Conservation (phyloP, 2,329 filamentous ascomycete species). For the Colletotrichum magnum region DNA sequence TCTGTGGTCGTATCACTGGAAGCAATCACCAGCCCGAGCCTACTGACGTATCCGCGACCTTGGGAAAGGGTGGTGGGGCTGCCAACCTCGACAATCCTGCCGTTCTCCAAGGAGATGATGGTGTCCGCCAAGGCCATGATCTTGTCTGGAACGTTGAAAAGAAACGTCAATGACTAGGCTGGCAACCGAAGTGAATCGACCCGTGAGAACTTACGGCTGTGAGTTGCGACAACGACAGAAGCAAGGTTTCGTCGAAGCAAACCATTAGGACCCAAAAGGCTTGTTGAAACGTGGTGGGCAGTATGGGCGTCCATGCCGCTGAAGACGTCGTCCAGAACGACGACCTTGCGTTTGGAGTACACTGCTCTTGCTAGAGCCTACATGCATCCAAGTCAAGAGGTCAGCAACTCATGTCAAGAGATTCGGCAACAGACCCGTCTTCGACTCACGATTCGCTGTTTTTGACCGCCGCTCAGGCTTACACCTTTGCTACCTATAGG, state of each 20-base stretch:
- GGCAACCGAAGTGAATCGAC: neutral
- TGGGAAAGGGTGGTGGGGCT: neutral
- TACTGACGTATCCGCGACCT: slow-evolving; percentile 11
- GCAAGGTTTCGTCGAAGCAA: neutral
- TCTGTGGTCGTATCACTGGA: neutral
- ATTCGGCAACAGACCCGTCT: neutral
- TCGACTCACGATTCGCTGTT: slow-evolving; percentile 32
- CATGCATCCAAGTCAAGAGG: no score
- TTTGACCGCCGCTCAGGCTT: slow-evolving; percentile 25
- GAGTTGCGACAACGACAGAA: slow-evolving; percentile 16
- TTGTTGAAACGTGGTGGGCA: slow-evolving; percentile 1
- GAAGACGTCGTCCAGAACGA: slow-evolving; percentile 34
- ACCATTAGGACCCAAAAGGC: slow-evolving; percentile 2
- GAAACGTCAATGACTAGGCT: neutral
- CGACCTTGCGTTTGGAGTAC: slow-evolving; percentile 10
- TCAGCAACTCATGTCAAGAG: neutral
- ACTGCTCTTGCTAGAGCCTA: slow-evolving; percentile 25
- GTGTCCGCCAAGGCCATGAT: slow-evolving; percentile 19
- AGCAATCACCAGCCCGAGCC: neutral
- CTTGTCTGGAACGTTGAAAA: slow-evolving; percentile 1
- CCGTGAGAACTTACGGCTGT: slow-evolving; percentile 17
- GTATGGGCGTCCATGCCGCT: slow-evolving; percentile 30
- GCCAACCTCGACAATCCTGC: slow-evolving; percentile 17
- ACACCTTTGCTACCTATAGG: slow-evolving; percentile 20
- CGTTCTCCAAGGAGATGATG: slow-evolving; percentile 10